These are phyloP conservation scores for Penicillium sp. DNA, from an alignment of 2,329 filamentous ascomycete species.

Conservation along the genomic window DNA sequence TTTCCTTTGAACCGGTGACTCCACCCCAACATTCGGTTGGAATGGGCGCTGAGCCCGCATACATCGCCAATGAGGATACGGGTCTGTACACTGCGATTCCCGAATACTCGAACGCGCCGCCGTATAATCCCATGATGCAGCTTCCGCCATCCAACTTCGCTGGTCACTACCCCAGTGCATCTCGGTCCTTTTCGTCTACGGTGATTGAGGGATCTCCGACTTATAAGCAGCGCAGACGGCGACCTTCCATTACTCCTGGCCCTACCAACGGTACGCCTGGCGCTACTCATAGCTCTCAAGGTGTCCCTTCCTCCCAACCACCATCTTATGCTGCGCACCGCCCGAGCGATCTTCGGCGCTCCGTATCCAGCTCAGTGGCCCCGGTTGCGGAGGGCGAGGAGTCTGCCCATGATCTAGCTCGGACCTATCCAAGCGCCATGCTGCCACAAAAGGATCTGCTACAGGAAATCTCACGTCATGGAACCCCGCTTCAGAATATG, in stretches of 20 bases:
- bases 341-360: conserved; percentile 87
- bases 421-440: conserved; percentile 69
- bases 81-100: conserved; percentile 94
- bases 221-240: conserved; percentile 94
- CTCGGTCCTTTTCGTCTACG: conserved; percentile 68
- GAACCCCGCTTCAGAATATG: conserved; percentile 82
- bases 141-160: conserved; percentile 82
- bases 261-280: conserved; percentile 69
- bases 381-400: conserved; percentile 80
- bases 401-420: conserved; percentile 72
- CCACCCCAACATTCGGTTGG: conserved; percentile 86
- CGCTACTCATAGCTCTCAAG: conserved; percentile 67
- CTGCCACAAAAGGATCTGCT: conserved; percentile 78
- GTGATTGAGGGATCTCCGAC: conserved; percentile 97
- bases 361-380: conserved; percentile 83
- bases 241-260: conserved; percentile 86
- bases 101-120: conserved; percentile 73
- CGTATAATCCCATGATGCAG: conserved; percentile 86
- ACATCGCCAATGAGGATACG: conserved; percentile 97
- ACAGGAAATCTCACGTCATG: conserved; percentile 78
- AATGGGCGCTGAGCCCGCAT: conserved; percentile 84
- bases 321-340: conserved; percentile 67
- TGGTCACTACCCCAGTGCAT: conserved; percentile 73
- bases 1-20: conserved; percentile 96
- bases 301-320: conserved; percentile 36